Conservation (phyloP, 1,284 basidiomycete species). For the Pyrrhoderma noxium region DNA sequence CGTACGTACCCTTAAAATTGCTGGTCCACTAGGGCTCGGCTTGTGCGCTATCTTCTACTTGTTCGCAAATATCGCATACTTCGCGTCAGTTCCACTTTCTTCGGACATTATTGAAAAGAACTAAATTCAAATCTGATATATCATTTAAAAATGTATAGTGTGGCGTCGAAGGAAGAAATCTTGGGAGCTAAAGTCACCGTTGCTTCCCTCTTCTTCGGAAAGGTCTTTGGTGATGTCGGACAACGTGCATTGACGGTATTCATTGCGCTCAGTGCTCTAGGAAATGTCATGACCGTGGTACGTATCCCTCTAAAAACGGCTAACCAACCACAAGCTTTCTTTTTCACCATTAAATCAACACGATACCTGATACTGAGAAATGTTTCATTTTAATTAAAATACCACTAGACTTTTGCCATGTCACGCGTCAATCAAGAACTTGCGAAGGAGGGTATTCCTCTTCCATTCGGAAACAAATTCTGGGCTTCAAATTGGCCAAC, state of each 20-base stretch:
- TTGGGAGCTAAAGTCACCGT: conserved; percentile 39
- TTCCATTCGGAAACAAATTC: conserved; percentile 38
- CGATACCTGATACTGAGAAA: not conserved
- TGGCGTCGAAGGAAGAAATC: conserved; percentile 40
- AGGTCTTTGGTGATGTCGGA: conserved; percentile 44
- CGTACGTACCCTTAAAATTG: conserved; percentile 45
- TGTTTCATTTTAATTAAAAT: not conserved
- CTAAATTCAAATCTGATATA: not conserved
- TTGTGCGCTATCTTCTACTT: conserved; percentile 42
- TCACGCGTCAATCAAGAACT: conserved; percentile 29
- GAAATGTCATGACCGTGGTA: not conserved
- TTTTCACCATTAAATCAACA: not conserved
- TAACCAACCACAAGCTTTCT: too few relatives aligned
- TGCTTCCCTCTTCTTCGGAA: conserved; percentile 46
- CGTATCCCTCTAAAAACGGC: not conserved
- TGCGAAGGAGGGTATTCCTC: conserved; percentile 45
- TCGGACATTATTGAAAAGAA: not conserved
- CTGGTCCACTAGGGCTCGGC: conserved; percentile 44
- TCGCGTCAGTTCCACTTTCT: conserved; percentile 27
- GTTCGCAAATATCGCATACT: conserved; percentile 48
- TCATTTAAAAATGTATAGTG: conserved; percentile 20
- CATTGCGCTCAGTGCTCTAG: conserved; percentile 33
- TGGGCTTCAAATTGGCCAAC: conserved; percentile 41
- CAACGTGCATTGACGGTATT: conserved; percentile 43
- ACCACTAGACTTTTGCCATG: not conserved